Percentiles rank a stretch among this genome's conserved stretches.
Evolutionary conservation across 768 basidiomycete genomes (phyloP).

Genomic region (Pleurotus giganteus): DNA sequence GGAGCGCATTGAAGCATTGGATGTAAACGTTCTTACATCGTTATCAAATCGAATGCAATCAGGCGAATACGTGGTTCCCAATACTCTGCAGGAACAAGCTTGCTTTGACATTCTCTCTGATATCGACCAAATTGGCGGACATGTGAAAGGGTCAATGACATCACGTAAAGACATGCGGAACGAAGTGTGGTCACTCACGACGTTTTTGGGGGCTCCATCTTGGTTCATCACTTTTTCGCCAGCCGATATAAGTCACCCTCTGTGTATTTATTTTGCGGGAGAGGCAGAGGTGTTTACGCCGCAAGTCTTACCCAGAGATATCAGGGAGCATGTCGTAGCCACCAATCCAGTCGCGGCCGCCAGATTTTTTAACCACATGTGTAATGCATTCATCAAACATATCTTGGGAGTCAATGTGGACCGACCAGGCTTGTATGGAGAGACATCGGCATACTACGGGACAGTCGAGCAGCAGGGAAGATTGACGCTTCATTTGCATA

Average conservation of each 20-base stretch:
- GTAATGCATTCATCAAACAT: constrained; percentile 22
- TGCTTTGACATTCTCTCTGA: constrained; percentile 34
- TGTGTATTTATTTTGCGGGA: constrained; percentile 6
- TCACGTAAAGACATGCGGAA: constrained; percentile 19
- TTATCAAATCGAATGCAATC: constrained; percentile 20
- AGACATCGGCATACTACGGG: constrained; percentile 26
- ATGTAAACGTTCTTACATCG: constrained; percentile 2
- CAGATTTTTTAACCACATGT: constrained; percentile 24
- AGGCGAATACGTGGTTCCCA: constrained; percentile 22
- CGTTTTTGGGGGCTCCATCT: constrained; percentile 7
- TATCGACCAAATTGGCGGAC: constrained; percentile 31
- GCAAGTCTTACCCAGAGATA: not conserved
- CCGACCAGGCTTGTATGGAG: constrained; percentile 8
- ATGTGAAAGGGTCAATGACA: constrained; percentile 25
- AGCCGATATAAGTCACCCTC: constrained; percentile 3
- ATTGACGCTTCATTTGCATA: constrained; percentile 26
- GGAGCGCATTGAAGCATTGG: not conserved
- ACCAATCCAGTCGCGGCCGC: constrained; percentile 27
- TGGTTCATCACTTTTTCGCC: constrained; percentile 13
- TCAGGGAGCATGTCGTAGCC: constrained; percentile 11
- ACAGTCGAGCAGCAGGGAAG: constrained; percentile 30
- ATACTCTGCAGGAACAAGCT: constrained; percentile 27
- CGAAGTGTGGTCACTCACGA: constrained; percentile 12
- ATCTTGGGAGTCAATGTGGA: constrained; percentile 18
- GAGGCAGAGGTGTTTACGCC: not conserved